Evolutionary conservation across 176 grass and related monocot genomes (phyloP), one percentile per base, ranked within the genome.

Genomic region (Aegilops bicornis): DNA sequence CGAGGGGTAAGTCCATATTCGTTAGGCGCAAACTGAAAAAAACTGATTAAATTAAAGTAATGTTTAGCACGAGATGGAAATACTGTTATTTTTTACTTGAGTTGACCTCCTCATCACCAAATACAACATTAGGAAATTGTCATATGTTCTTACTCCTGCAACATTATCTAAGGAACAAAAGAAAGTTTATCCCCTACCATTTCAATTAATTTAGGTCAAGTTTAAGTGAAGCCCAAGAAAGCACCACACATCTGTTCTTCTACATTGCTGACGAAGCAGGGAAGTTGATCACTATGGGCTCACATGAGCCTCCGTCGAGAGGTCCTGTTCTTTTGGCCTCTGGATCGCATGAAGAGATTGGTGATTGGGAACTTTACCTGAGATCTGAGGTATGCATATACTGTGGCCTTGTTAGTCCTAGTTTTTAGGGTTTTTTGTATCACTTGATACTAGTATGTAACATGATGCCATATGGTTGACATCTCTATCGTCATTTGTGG

Each of bases 261-360:
- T 98, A 98, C 47, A 50, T 98, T 56, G 94, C 94, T 11, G 97
- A 98, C 19, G 94, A 98, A 89, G 78, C 86, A 43, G 92, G 92
- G 75, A 95, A 98, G 37, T 78, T 73, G 27, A 92, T 96, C 72
- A 88, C 83, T 82, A 88, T 91, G 82, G 76, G 78, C 12, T 84
- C 85, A 33, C 85, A 90, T 60, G 82, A 80, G 73, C 88, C 89
- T 87, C 82, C 86, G 58, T 88, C 80, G 81, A 88, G 45, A 86
- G 90, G 88, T 77, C 77, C 92, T 82, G 80, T 93, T 90, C 92
- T 91, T 91, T 92, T 96, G 89, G 94, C 94, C 87, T 94, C 92
- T 82, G 97, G 97, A 63, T 83, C 54, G 9, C 83, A 86, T 60
- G 86, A 86, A 36, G 97, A 96, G 80, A 82, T 94, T 69, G 94